A percentile compares a stretch with the other conserved stretches of the same genome.
Conservation (phyloP, 2,329 filamentous ascomycete genomes). For the Aurifilum marmelostoma region DNA sequence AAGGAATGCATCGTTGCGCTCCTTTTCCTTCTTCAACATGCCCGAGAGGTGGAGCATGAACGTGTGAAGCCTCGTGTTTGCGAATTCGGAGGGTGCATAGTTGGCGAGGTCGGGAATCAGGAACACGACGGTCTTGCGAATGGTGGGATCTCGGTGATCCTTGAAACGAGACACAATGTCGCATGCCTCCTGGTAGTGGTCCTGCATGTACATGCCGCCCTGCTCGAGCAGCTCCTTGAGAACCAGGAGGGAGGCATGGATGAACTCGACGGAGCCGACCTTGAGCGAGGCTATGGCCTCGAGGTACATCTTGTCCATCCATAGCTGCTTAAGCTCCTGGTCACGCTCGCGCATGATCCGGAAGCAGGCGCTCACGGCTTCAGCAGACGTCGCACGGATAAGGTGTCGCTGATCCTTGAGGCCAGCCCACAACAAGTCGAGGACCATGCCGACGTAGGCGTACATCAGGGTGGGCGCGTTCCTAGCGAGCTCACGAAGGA, state of each 20-base stretch:
- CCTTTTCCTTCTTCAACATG: constrained; percentile 93
- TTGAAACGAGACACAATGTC: constrained; percentile 92
- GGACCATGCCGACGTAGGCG: constrained; percentile 90
- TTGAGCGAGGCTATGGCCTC: constrained; percentile 82
- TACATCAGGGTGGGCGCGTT: constrained; percentile 97
- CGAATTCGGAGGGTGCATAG: constrained; percentile 91
- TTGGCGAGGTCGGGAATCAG: constrained; percentile 91
- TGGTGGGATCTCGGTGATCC: constrained; percentile 86
- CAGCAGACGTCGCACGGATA: constrained; percentile 88
- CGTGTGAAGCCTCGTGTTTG: constrained; percentile 82
- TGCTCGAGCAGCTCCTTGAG: constrained; percentile 91
- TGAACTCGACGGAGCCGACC: constrained; percentile 79
- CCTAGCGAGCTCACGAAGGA: constrained; percentile 85
- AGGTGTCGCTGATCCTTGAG: constrained; percentile 87
- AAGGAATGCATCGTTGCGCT: constrained; percentile 90
- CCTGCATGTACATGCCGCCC: constrained; percentile 99
- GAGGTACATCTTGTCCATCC: constrained; percentile 89
- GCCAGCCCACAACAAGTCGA: constrained; percentile 95
- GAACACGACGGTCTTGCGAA: constrained; percentile 85
- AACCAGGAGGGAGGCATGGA: constrained; percentile 92
- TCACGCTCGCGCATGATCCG: constrained; percentile 94
- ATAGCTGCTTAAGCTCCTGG: constrained; percentile 80
- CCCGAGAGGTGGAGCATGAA: constrained; percentile 97
- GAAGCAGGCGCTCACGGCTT: constrained; percentile 93
- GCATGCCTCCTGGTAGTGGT: constrained; percentile 87